phyloP scores from a whole-genome alignment of 192 early-diverging fungal species.

The Coemansia sp. region DNA sequence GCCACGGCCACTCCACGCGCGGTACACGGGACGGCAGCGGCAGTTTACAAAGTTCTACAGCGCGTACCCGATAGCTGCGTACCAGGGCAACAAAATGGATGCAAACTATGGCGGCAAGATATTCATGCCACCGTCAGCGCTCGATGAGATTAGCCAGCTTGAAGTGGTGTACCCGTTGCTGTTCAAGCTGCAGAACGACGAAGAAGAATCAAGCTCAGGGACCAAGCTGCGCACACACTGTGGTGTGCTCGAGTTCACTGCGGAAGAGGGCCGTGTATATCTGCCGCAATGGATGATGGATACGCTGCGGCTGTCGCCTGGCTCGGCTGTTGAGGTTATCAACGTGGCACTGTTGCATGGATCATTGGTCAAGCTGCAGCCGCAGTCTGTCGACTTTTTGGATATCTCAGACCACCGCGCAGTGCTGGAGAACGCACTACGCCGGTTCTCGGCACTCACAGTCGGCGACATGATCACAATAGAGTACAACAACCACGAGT shows the following conservation, averaged over 20 bases:
- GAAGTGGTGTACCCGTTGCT: constrained; percentile 92
- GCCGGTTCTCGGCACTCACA: constrained; percentile 90
- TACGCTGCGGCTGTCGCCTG: constrained; percentile 71
- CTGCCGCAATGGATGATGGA: constrained; percentile 99
- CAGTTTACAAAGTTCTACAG: constrained; percentile 46
- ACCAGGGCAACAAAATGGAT: constrained; percentile 35
- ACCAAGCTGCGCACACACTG: constrained; percentile 69
- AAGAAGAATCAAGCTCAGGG: constrained; percentile 14
- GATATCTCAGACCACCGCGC: constrained; percentile 96
- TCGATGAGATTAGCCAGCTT: constrained; percentile 62
- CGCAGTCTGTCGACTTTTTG: constrained; percentile 94
- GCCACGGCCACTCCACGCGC: not conserved
- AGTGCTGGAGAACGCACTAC: constrained; percentile 92
- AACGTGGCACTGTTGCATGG: constrained; percentile 79
- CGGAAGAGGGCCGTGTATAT: constrained; percentile 94
- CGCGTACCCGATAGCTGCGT: constrained; percentile 36
- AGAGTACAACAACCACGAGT: constrained; percentile 83
- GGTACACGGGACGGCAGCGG: constrained; percentile 18
- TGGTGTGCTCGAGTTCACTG: constrained; percentile 97
- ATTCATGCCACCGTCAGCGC: constrained; percentile 49
- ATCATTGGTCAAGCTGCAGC: constrained; percentile 90
- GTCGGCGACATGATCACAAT: constrained; percentile 89
- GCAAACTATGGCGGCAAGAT: constrained; percentile 53
- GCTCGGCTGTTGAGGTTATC: constrained; percentile 73
- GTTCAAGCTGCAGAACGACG: constrained; percentile 75